Evolutionary conservation across 352 stramenopile genomes (phyloP).

Genomic region (Pythium aquatile): DNA sequence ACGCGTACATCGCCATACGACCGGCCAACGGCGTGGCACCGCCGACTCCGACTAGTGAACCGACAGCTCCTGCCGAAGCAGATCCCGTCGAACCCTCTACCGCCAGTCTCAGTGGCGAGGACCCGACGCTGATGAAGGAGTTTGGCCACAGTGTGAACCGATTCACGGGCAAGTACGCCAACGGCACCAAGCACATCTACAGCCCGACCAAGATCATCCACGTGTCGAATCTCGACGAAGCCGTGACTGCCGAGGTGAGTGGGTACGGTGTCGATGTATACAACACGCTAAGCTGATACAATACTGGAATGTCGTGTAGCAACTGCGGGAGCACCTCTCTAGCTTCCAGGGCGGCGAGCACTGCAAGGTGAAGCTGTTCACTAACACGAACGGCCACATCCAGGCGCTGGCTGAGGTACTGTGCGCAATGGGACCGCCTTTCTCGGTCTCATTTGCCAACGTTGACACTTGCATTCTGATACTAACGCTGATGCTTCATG

Average conservation of each 20-base stretch:
- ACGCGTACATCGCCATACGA: constrained; percentile 47
- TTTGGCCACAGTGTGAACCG: constrained; percentile 50
- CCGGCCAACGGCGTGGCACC: constrained; percentile 7
- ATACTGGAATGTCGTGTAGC: constrained; percentile 11
- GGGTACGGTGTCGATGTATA: neutral
- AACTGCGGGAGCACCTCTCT: constrained; percentile 36
- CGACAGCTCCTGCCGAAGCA: neutral
- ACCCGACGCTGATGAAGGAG: constrained; percentile 38
- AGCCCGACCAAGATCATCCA: constrained; percentile 66
- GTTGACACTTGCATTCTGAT: neutral
- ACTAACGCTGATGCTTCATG: neutral
- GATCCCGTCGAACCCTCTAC: neutral
- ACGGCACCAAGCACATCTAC: constrained; percentile 62
- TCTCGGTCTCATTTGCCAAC: neutral
- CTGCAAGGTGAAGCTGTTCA: constrained; percentile 47
- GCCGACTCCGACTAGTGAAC: neutral
- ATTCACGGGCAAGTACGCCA: constrained; percentile 62
- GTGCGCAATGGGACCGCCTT: neutral
- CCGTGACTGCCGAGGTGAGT: constrained; percentile 31
- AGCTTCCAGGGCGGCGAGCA: constrained; percentile 41
- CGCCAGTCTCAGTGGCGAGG: neutral
- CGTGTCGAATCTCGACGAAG: constrained; percentile 57
- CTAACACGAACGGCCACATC: constrained; percentile 42
- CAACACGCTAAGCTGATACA: neutral
- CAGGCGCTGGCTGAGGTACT: constrained; percentile 48